Conservation (phyloP, 768 basidiomycete genomes). For the Pholiota molesta region DNA sequence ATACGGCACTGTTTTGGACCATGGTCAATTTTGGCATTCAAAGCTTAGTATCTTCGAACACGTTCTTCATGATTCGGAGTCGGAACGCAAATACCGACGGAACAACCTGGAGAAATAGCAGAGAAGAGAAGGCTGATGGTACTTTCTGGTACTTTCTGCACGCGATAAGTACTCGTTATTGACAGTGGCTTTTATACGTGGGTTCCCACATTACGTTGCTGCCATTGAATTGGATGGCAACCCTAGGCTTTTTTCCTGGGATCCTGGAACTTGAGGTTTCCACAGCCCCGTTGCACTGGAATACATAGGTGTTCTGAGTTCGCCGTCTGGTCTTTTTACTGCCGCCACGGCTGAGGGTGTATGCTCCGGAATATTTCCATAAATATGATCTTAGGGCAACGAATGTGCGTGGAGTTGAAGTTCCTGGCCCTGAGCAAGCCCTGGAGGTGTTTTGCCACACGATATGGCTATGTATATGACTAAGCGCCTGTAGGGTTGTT, state of each 20-base stretch:
- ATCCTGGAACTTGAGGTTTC: neutral
- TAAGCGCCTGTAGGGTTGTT: neutral
- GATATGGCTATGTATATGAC: too few relatives aligned
- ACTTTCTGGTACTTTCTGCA: neutral
- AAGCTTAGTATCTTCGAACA: too few relatives aligned
- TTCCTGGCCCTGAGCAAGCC: neutral
- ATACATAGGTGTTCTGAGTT: neutral
- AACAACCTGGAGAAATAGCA: neutral
- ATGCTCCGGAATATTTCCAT: neutral
- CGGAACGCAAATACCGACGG: neutral
- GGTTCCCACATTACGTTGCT: neutral
- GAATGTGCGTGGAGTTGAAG: neutral
- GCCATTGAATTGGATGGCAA: neutral
- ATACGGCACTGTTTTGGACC: neutral
- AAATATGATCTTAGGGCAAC: neutral
- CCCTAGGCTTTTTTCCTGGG: neutral
- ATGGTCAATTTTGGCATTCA: too few relatives aligned
- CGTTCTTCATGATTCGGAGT: neutral
- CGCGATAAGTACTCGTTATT: neutral
- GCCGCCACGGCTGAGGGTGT: neutral
- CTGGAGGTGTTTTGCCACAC: neutral
- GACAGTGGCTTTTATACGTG: neutral
- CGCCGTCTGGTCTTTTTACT: neutral
- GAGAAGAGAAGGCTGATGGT: neutral
- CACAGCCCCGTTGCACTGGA: neutral